Evolutionary conservation across 78 protist genomes (phyloP).

Genomic region (Dictyostelium capitatum): DNA sequence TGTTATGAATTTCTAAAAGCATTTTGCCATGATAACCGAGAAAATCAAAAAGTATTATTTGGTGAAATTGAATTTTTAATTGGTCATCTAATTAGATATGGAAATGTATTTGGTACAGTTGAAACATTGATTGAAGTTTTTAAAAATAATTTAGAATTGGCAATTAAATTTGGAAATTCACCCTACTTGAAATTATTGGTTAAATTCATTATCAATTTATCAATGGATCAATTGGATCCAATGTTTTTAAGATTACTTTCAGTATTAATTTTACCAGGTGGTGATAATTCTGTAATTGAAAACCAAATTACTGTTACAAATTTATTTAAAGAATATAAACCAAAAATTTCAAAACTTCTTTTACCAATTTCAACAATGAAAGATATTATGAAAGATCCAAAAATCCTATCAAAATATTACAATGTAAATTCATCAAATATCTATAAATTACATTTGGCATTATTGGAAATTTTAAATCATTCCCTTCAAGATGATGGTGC

Average conservation of each 20-base stretch:
- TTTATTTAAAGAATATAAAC: constrained; percentile 29
- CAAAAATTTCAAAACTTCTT: constrained; percentile 13
- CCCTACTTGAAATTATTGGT: constrained; percentile 48
- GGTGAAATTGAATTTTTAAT: constrained; percentile 61
- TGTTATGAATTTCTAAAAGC: constrained; percentile 63
- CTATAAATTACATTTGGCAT: constrained; percentile 40
- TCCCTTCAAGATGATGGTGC: constrained; percentile 13
- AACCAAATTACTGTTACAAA: constrained; percentile 64
- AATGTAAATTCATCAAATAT: constrained; percentile 11
- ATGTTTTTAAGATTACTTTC: constrained; percentile 32
- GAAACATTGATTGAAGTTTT: constrained; percentile 70
- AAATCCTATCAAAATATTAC: constrained; percentile 23
- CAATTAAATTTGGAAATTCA: constrained; percentile 46
- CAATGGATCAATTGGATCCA: constrained; percentile 40
- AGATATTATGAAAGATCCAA: constrained; percentile 53
- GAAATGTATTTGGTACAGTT: constrained; percentile 71
- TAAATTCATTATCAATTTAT: constrained; percentile 38
- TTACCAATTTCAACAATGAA: constrained; percentile 15
- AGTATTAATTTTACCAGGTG: constrained; percentile 48
- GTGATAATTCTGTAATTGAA: constrained; percentile 43
- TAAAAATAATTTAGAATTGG: constrained; percentile 39
- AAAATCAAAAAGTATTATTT: constrained; percentile 46
- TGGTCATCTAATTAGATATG: constrained; percentile 76
- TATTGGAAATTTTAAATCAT: constrained; percentile 24
- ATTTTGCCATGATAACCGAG: constrained; percentile 35